Conservation (phyloP, 257 asterid species). For the Verbascum thapsus region DNA sequence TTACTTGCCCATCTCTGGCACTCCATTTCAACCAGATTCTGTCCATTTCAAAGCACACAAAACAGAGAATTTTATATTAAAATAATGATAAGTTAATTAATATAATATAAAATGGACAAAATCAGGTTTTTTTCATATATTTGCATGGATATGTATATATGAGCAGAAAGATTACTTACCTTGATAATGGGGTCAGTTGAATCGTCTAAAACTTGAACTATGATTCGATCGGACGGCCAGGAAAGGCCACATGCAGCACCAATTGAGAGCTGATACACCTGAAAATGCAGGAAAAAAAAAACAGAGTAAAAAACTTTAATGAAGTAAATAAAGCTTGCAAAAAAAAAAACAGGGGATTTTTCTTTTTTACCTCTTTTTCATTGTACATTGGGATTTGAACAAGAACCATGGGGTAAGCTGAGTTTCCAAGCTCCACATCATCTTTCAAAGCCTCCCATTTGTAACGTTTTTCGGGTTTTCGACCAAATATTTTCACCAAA, state of each 20-base stretch:
- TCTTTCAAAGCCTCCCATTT: conserved; percentile 87
- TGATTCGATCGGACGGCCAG: conserved; percentile 89
- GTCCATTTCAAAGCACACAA: too few species aligned
- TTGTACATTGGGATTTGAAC: conserved; percentile 99
- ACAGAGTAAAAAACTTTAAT: background rate
- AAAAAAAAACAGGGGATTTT: too few species aligned
- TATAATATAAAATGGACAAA: too few species aligned
- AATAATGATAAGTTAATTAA: background rate
- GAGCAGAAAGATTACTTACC: conserved; percentile 35
- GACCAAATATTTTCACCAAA: conserved; percentile 60
- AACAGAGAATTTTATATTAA: background rate
- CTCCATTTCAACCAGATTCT: conserved; percentile 85
- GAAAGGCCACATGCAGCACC: conserved; percentile 98
- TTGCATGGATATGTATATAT: background rate
- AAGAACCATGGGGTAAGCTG: conserved; percentile 77
- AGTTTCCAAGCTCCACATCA: conserved; percentile 81
- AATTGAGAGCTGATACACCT: conserved; percentile 90
- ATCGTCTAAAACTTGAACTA: conserved; percentile 89
- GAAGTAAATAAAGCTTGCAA: too few species aligned
- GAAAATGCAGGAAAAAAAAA: background rate
- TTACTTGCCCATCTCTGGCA: conserved; percentile 94
- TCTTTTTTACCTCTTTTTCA: conserved; percentile 82
- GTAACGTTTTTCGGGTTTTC: conserved; percentile 70
- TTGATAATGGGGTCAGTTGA: conserved; percentile 76
- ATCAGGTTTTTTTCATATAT: background rate